Evolutionary conservation across 177 flowering plant species (phyloP), one percentile per base, ranked within the genome.

Genomic region (Vitis hybrid): DNA sequence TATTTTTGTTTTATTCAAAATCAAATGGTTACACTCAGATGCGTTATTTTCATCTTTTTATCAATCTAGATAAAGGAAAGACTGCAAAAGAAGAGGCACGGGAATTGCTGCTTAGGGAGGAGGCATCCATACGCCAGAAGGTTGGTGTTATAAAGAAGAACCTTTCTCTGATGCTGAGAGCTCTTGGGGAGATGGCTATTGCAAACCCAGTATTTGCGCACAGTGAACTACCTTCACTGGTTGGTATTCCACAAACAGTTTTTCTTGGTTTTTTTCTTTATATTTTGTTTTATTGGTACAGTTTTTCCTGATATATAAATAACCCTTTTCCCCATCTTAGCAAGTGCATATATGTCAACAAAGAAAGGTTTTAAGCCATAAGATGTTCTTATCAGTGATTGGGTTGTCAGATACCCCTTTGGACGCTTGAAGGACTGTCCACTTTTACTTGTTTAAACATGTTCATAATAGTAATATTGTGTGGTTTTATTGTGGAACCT

Each of bases 11-110:
- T 7, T 33, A 45, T 57, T 39, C 45, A 18, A 10, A 50, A 45
- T 7, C 7, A 12, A 2, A 29, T 64, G 60, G 58, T 59, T 56
- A 9, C 66, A 12, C 51, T 70, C 14, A 62, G 10, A 11, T 73
- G 71, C 8, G 18, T 55, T 33, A 49, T 61, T 70, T 59, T 57
- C 29, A 57, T 50, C 16, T 51, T 62, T 72, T 63, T n/a, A 49
- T 78, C 26, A 62, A 19, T 75, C 15, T 70, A 89, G 99, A 93
- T 50, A 96, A 93, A 74, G 90, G 82, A 74, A 94, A 86, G 84
- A 85, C 87, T 55, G 94, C 92, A 50, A 96, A 94, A 81, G 99
- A 96, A 80, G 99, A 96, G 86, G 96, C 97, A 59, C 89, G 94
- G 7, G 97, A 94, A 11, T 73, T 86, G 70, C 73, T 84, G 73